Conservation (phyloP, 345 rosid genomes). For the Litchi chinensis region DNA sequence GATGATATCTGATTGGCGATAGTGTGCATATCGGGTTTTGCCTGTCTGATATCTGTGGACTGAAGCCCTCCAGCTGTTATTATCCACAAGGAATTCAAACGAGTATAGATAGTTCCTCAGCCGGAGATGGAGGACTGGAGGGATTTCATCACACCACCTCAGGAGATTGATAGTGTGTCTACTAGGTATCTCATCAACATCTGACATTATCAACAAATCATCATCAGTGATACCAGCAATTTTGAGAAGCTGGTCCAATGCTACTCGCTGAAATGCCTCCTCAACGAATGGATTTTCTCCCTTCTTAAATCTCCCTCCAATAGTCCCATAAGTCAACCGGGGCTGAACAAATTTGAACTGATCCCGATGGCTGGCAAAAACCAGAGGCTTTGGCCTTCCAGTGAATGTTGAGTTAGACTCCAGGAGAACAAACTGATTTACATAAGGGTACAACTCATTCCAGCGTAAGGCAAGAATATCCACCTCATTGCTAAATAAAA, state of each 20-base stretch:
- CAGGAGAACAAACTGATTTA: conserved; percentile 78
- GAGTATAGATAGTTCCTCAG: conserved; percentile 82
- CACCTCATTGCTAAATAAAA: conserved; percentile 76
- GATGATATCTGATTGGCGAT: conserved; percentile 55
- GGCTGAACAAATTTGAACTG: conserved; percentile 74
- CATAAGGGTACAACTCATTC: conserved; percentile 78
- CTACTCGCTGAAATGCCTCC: conserved; percentile 82
- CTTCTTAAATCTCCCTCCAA: conserved; percentile 75
- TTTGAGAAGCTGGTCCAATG: conserved; percentile 71
- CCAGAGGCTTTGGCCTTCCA: conserved; percentile 61
- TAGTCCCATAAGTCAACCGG: conserved; percentile 70
- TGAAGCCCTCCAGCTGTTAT: conserved; percentile 88
- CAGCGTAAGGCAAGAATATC: conserved; percentile 75
- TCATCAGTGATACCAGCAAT: conserved; percentile 77
- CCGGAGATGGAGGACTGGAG: conserved; percentile 71
- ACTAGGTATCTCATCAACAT: conserved; percentile 91
- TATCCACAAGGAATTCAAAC: conserved; percentile 73
- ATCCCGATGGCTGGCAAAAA: conserved; percentile 57
- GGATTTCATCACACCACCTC: conserved; percentile 79
- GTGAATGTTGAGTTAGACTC: conserved; percentile 87
- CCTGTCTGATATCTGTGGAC: conserved; percentile 65
- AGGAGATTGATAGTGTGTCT: conserved; percentile 81
- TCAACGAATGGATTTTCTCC: conserved; percentile 82
- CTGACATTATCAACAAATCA: conserved; percentile 85
- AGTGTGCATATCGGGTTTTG: conserved; percentile 57